Evolutionary conservation across 1,284 basidiomycete species (phyloP).

Genomic region (Sanguinoderma infundibulare): DNA sequence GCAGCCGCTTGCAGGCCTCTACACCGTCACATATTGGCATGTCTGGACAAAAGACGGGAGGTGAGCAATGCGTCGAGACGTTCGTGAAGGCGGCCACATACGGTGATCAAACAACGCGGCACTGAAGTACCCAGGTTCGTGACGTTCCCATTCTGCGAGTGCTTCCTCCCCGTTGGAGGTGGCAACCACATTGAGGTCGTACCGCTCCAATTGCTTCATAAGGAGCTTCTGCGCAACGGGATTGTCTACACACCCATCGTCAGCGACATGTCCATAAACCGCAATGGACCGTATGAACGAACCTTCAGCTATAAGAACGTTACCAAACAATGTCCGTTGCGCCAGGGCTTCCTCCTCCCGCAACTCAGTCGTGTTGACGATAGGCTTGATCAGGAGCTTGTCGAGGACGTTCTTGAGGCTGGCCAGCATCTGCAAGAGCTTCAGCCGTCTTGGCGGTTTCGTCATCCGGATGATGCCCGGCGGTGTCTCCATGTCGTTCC

Average conservation of each 20-base stretch:
- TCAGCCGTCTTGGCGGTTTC: conserved; percentile 65
- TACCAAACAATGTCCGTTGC: conserved; percentile 62
- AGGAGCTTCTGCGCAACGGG: conserved; percentile 68
- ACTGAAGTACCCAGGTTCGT: conserved; percentile 68
- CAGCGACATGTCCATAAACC: not conserved
- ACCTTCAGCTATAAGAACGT: conserved; percentile 75
- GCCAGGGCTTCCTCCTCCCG: conserved; percentile 50
- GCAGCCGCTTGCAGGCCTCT: conserved; percentile 67
- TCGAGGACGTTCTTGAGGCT: conserved; percentile 58
- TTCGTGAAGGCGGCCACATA: conserved; percentile 41
- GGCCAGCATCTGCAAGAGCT: conserved; percentile 65
- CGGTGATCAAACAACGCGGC: conserved; percentile 76
- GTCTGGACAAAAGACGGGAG: conserved; percentile 42
- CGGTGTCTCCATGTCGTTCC: conserved; percentile 41
- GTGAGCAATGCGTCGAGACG: not conserved
- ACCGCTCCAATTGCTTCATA: conserved; percentile 65
- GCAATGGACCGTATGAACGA: conserved; percentile 3
- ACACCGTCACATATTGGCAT: conserved; percentile 80
- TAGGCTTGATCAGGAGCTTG: conserved; percentile 39
- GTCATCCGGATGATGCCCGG: conserved; percentile 70
- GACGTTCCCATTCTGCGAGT: conserved; percentile 68
- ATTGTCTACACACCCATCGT: conserved; percentile 51
- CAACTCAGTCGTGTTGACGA: conserved; percentile 44
- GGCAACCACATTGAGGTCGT: conserved; percentile 60
- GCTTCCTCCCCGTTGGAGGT: conserved; percentile 73